Base-by-base conservation (phyloP, 768 basidiomycete genomes). In the Rubroboletus satanas region DNA sequence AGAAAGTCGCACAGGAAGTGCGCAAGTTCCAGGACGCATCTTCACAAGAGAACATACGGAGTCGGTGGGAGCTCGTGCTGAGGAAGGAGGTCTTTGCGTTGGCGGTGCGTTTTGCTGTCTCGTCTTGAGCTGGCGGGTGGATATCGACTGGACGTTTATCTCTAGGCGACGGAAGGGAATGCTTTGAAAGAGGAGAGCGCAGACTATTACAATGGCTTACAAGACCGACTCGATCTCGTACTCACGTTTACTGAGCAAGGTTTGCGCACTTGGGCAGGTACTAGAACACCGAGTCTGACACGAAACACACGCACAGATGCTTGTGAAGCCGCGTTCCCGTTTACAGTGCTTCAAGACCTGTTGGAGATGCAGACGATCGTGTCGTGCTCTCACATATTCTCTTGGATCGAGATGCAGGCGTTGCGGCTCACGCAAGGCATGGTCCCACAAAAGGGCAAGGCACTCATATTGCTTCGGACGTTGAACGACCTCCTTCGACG, bases 391-490 rank as follows among this genome's bases (percentile, higher is more conserved):
- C 85, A 88, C 59, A 83, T 95, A 23, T 93, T 94, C 73, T 85
- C 85, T 4, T 95, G 91, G 88, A 87, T 94, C 45, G 92, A 95
- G 73, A 70, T 70, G 53, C 84, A 89, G 28, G 81, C 85, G 0
- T 71, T 76, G 15, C 79, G 87, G 15, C 77, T 94, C 36, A 94
- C 90, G 0, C 78, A 83, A 55, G 85, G 81, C 47, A 84, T 93
- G 83, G 80, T 87, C 6, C 90, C 91, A 1, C 84, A 89, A 72
- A 92, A 92, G 71, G 90, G 89, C 55, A 93, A 93, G 68, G 91
- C 92, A 3, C 85, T 94, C 37, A 77, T 88, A 51, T 79, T 97
- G 14, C 78, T 96, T 26, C 83, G 93, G 46, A 88, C 87, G 18
- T 76, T 94, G 39, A 97, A 97, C 65, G 93, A 94, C 61, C 80